Percentiles rank a stretch among this genome's conserved stretches.
phyloP scores from a whole-genome alignment of 2,329 filamentous ascomycete genomes.

The Elsinoe batatas region DNA sequence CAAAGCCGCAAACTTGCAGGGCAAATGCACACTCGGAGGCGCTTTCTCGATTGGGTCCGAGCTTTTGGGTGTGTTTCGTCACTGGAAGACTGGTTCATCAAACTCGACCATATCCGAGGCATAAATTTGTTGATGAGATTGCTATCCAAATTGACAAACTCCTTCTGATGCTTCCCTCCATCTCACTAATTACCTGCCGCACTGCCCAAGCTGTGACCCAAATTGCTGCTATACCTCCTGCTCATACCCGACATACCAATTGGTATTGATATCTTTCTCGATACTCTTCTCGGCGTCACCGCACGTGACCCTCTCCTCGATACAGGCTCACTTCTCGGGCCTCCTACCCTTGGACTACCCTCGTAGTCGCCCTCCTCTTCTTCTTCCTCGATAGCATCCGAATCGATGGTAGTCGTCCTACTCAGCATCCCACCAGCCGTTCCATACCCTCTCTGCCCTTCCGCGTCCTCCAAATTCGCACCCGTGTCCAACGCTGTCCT shows the following conservation, averaged over 20 bases:
- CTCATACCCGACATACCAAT: constrained; percentile 40
- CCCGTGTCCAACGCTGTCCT: not conserved
- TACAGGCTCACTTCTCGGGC: constrained; percentile 2
- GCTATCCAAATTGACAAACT: too few relatives aligned
- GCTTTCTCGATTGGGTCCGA: not conserved
- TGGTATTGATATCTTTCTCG: constrained; percentile 34
- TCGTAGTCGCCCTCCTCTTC: constrained; percentile 17
- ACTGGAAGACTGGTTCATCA: not conserved
- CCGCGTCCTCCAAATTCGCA: constrained; percentile 1
- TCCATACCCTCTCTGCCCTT: constrained; percentile 32
- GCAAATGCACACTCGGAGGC: not conserved
- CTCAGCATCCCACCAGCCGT: constrained; percentile 28
- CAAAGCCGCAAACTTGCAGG: not conserved
- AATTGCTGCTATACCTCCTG: constrained; percentile 36
- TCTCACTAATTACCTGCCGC: constrained; percentile 15
- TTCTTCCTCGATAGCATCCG: constrained; percentile 19
- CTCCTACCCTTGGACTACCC: constrained; percentile 15
- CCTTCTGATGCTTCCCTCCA: not conserved
- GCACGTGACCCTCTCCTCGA: constrained; percentile 18
- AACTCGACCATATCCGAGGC: not conserved
- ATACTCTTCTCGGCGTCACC: constrained; percentile 23
- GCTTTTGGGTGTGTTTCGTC: not conserved
- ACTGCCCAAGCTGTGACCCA: constrained; percentile 31
- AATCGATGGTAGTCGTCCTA: constrained; percentile 24
- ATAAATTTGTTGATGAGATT: not conserved